Percentiles rank a stretch among this genome's conserved stretches.
Conservation (phyloP, 2,329 filamentous ascomycete genomes). For the Fusarium tuaranense region DNA sequence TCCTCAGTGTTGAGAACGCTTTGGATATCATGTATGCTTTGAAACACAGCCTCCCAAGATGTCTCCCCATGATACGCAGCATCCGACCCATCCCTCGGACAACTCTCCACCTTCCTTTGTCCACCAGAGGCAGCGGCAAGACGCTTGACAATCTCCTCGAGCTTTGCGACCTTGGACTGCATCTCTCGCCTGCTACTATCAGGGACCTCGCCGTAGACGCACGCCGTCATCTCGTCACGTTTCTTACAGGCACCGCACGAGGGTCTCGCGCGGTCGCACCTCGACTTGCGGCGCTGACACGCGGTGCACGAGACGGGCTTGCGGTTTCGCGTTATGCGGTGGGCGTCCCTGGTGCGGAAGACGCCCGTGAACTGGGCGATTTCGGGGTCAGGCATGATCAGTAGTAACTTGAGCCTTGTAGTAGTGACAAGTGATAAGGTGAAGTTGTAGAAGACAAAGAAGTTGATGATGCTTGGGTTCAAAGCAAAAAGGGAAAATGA, state of each 20-base stretch:
- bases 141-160: conserved; percentile 56
- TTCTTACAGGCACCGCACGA: conserved; percentile 54
- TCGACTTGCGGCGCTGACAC: conserved; percentile 57
- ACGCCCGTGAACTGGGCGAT: conserved; percentile 46
- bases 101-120: not conserved
- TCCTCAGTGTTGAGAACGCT: conserved; percentile 46
- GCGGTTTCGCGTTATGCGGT: conserved; percentile 54
- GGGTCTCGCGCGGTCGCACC: conserved; percentile 56
- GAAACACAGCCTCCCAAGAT: conserved; percentile 56
- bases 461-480: not conserved
- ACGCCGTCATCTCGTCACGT: conserved; percentile 50
- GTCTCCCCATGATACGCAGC: conserved; percentile 52
- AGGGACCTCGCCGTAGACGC: conserved; percentile 46
- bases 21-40: conserved; percentile 57
- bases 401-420: not conserved
- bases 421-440: not conserved
- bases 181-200: conserved; percentile 48
- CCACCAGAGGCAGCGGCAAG: conserved; percentile 43
- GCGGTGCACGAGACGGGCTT: conserved; percentile 56
- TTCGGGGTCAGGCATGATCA: conserved; percentile 42
- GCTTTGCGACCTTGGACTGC: conserved; percentile 53
- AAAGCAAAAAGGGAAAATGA: not conserved
- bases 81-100: conserved; percentile 20
- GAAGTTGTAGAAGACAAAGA: not conserved
- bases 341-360: conserved; percentile 51